Evolutionary conservation across 805 yeast species (phyloP), one percentile per base, ranked within the genome.

Genomic region (Lipomyces mesembrius): DNA sequence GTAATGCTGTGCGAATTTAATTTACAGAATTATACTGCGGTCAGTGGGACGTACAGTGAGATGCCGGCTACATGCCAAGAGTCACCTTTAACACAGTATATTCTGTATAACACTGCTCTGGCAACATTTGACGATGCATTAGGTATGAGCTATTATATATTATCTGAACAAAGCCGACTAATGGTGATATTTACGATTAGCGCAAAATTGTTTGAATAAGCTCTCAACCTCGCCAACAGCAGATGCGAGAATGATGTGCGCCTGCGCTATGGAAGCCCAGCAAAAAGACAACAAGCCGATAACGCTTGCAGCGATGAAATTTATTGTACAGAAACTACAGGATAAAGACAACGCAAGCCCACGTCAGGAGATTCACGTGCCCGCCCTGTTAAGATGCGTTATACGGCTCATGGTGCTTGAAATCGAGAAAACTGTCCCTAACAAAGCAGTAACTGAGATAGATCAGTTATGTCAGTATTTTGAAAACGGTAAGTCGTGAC

Each of bases 191-290:
- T 32, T n/a, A 1, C 17, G 2, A 22, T 22, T 53, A 52, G 70
- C 70, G 6, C 57, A 49, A 22, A 43, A 60, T 9, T 61, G 61
- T 35, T 46, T 67, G 20, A 43, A 60, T 6, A 22, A 12, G 14
- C 61, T 67, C 7, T 57, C 52, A 12, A 60, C 54, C 8, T 22
- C 61, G 9, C 49, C 64, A 7, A 52, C 49, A 2, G 59, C 46
- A 2, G 63, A 54, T 37, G 22, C 59, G 20, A 59, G 43, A 29
- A 46, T 67, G 25, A 39, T 67, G 20, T 34, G 61, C 20, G 63
- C 70, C 1, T 67, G 70, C 34, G 70, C 70, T 11, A 60, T 60
- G 61, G 67, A 67, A 32, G 64, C 67, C 14, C 70, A 67, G 35
- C 64, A 60, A 27, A 57, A 32, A 25, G 67, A 61, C 11, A 59